Evolutionary conservation across 139 green algal genomes (phyloP).

Genomic region (Chlamydomonas urium): DNA sequence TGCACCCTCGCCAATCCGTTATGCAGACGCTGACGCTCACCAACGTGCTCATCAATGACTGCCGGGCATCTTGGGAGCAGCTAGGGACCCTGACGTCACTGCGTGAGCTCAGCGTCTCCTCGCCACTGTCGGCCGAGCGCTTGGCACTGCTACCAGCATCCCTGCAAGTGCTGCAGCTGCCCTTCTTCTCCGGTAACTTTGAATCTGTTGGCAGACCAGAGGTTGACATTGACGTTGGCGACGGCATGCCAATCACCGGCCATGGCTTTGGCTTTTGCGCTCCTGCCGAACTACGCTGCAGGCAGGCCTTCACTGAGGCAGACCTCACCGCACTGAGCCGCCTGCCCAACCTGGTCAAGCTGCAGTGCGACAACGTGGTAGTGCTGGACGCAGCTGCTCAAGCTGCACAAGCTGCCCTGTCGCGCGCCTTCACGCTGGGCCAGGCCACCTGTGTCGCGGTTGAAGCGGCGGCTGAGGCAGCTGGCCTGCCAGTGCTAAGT

Average conservation of each 20-base stretch:
- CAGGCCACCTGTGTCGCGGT: background rate
- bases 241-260: too few species aligned
- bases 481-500: background rate
- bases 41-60: constrained; percentile 5
- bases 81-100: background rate
- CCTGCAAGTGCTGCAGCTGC: constrained; percentile 3
- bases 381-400: background rate
- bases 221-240: too few species aligned
- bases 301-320: constrained; percentile 4
- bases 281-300: background rate
- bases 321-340: background rate
- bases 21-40: constrained; percentile 5
- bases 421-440: background rate
- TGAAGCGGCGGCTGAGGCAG: background rate
- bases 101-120: constrained; percentile 1
- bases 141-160: background rate
- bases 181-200: background rate
- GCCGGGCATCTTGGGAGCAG: background rate
- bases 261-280: too few species aligned
- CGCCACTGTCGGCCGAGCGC: background rate
- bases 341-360: background rate
- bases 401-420: background rate
- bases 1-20: too few species aligned
- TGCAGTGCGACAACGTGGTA: constrained; percentile 5
- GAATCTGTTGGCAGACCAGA: background rate